Base-by-base conservation (phyloP, 2,329 filamentous ascomycete genomes). In the Epichloe hybrida region DNA sequence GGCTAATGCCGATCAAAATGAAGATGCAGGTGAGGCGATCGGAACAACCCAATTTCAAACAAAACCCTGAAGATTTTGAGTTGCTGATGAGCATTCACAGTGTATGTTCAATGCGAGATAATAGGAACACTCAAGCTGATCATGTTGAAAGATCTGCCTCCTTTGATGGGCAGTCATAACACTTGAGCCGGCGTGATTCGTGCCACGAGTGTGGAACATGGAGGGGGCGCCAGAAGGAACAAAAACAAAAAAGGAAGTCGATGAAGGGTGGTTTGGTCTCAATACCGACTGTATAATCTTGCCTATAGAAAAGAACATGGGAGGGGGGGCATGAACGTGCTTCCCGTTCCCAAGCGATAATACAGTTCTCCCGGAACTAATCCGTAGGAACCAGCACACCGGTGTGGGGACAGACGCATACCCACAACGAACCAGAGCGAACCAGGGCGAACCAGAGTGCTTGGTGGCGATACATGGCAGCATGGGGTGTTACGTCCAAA, bases 341-440 rank as follows among this genome's bases (percentile, higher is more conserved):
- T 44, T 31, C 27, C 27, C 6, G 27, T 31, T 31, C 27, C 27
- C 27, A 31, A 31, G 27, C 27, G 27, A 31, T 31, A 31, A 2
- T 27, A 1, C 27, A 31, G 8, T 31, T 31, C 41, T 43, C 27
- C 31, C 11, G 23, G 23, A 6, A 27, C 23, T 27, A 21, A 3
- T 21, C 20, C 20, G 20, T 23, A 7, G 39, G 23, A 6, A 36
- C 40, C 2, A 37, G 42, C 50, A 49, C 40, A 53, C 52, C 52
- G 52, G 50, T 50, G 52, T 53, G 50, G 53, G 41, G 53, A 42
- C 34, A 15, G 36, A 23, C 31, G 39, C 35, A 44, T n/a, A 38
- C 41, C 15, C 31, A 27, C 23, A 49, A 6, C 23, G 23, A 7
- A 7, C 23, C 23, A 27, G 23, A 6, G 23, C 23, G 23, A 6